Percentiles rank a stretch among this genome's conserved stretches.
Conservation (phyloP, 2,329 filamentous ascomycete genomes). For the Colletotrichum liaoningense region DNA sequence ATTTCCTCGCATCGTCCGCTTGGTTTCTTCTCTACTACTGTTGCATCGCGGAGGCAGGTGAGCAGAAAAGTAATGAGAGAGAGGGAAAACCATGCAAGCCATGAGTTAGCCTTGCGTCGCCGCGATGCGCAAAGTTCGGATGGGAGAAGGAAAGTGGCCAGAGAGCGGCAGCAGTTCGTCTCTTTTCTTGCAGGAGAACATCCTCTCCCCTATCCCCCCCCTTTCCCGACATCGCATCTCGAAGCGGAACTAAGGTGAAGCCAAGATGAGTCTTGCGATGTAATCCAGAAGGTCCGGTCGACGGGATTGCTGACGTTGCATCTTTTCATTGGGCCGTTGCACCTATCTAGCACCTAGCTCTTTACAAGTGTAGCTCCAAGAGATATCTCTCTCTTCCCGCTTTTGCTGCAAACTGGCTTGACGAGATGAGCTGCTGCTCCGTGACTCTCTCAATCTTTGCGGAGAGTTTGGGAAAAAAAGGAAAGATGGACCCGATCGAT, state of each 20-base stretch:
- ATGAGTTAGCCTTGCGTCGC: not conserved
- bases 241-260: constrained; percentile 14
- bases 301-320: constrained; percentile 19
- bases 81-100: not conserved
- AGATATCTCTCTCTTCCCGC: not conserved
- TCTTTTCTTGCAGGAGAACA: not conserved
- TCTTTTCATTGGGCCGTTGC: not conserved
- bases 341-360: not conserved
- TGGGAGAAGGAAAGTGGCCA: not conserved
- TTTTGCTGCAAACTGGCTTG: not conserved
- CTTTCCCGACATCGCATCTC: not conserved
- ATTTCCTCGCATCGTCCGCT: no score
- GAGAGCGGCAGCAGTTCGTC: constrained; percentile 2
- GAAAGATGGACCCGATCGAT: not conserved
- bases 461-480: not conserved
- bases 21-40: not conserved
- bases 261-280: constrained; percentile 6
- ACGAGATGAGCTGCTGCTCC: not conserved
- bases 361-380: not conserved
- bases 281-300: no score
- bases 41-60: not conserved
- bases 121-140: not conserved
- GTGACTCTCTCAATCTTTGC: not conserved
- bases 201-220: not conserved
- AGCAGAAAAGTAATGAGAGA: not conserved